Evolutionary conservation across 441 rosid genomes (phyloP), one percentile per base, ranked within the genome.

Genomic region (Erysimum pusillum): DNA sequence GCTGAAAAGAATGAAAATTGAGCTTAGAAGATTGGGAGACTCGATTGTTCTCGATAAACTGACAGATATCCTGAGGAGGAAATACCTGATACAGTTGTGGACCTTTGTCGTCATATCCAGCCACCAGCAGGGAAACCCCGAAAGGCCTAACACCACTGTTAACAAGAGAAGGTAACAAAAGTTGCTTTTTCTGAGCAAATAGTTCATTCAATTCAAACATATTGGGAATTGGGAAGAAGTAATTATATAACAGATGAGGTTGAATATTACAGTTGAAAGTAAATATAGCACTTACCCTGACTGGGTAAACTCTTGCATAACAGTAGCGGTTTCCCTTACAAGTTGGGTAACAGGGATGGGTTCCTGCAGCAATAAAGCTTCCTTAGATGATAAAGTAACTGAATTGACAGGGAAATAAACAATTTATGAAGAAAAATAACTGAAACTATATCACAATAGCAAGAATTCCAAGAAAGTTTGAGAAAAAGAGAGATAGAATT

Each of bases 281-380:
- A n/a, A n/a, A n/a, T n/a, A n/a, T 42, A 54, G 66, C 49, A 58
- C 57, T 84, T 89, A 92, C 98, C 98, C 98, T 5, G 98, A 92
- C 52, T 90, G 96, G 67, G 96, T 92, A 80, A 92, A 92, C 86
- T 92, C 98, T 75, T 92, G 98, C 96, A 92, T 92, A 59, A 92
- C 96, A 71, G 96, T 91, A 36, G 98, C 96, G 73, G 90, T 92
- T 83, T 92, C 98, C 85, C 96, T 88, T 28, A 92, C 98, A 75
- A 92, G 91, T 78, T 91, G 96, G 2, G 94, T 91, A 69, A 92
- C 94, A n/a, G 96, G 98, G 71, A 92, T 91, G 64, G 91, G 91
- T 81, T 90, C 98, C 98, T 92, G 79, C 48, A 71, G 51, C 34
- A 69, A 54, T 11, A 64, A 36, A 44, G 77, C 14, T 12, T 9